Conservation (phyloP, 2,329 filamentous ascomycete species). For the Neonectria magnoliae region DNA sequence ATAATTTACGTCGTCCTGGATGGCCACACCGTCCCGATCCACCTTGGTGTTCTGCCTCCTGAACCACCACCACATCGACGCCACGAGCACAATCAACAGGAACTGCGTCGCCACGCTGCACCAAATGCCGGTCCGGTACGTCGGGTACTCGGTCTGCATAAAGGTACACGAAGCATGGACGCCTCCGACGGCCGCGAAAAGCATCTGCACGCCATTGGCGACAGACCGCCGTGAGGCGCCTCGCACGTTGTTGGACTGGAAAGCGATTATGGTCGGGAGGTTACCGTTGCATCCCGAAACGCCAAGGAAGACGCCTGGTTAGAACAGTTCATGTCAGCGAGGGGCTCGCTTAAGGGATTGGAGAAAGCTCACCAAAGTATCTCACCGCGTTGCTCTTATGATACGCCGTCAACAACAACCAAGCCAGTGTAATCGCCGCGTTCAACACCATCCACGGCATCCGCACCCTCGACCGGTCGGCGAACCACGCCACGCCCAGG, state of each 20-base stretch:
- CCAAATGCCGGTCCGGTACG: constrained; percentile 43
- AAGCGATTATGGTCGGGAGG: constrained; percentile 29
- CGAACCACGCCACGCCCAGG: constrained; percentile 45
- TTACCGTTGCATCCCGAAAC: constrained; percentile 28
- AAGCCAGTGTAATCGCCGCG: constrained; percentile 31
- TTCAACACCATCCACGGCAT: constrained; percentile 42
- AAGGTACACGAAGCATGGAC: constrained; percentile 46
- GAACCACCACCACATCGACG: constrained; percentile 26
- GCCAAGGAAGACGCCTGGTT: constrained; percentile 27
- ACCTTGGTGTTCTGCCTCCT: constrained; percentile 25
- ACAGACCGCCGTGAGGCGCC: constrained; percentile 42
- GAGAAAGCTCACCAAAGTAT: constrained; percentile 37
- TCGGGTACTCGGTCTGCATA: constrained; percentile 44
- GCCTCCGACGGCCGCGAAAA: constrained; percentile 45
- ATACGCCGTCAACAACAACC: constrained; percentile 24
- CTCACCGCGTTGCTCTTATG: constrained; percentile 40
- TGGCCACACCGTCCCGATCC: constrained; percentile 15
- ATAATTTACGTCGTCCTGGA: constrained; percentile 29
- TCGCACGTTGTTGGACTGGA: constrained; percentile 47
- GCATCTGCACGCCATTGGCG: constrained; percentile 44
- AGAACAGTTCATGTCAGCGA: not conserved
- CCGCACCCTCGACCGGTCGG: constrained; percentile 43
- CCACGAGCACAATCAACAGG: constrained; percentile 21
- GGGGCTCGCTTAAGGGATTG: not conserved
- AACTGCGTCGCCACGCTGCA: constrained; percentile 39